Conservation (phyloP, 495 filamentous ascomycete species). For the Staphylotrichum tortipilum region DNA sequence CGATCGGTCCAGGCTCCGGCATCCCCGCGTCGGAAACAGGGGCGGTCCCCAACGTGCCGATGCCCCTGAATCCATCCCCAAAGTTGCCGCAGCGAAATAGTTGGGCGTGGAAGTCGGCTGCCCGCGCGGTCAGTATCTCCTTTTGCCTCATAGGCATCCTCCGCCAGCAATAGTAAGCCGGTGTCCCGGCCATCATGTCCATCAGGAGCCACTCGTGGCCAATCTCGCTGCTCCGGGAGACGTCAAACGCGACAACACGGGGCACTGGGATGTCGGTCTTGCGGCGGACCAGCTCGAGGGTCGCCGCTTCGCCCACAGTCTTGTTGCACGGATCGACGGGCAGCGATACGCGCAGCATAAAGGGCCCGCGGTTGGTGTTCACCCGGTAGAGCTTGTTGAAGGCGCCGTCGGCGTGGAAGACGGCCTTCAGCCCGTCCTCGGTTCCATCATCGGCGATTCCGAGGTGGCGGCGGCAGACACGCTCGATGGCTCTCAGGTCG, state of each 20-base stretch:
- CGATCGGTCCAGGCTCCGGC: slow-evolving; percentile 5
- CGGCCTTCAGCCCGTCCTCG: slow-evolving; percentile 11
- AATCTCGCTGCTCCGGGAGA: slow-evolving; percentile 36
- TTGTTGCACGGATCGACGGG: slow-evolving; percentile 47
- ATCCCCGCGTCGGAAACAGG: not conserved
- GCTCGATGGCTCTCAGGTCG: slow-evolving; percentile 19
- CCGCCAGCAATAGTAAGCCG: slow-evolving; percentile 35
- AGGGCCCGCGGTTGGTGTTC: slow-evolving; percentile 13
- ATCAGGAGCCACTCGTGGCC: slow-evolving; percentile 56
- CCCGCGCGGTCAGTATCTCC: slow-evolving; percentile 25
- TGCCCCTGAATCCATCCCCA: slow-evolving; percentile 24
- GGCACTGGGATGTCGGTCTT: slow-evolving; percentile 47
- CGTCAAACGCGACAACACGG: slow-evolving; percentile 39
- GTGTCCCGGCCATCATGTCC: slow-evolving; percentile 37
- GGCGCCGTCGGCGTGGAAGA: slow-evolving; percentile 20
- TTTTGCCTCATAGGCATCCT: slow-evolving; percentile 30
- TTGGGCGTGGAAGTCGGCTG: slow-evolving; percentile 32
- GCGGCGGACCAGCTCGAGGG: slow-evolving; percentile 37
- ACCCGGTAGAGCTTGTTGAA: slow-evolving; percentile 34
- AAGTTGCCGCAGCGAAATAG: slow-evolving; percentile 20
- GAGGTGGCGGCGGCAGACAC: slow-evolving; percentile 19
- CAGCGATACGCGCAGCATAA: slow-evolving; percentile 45
- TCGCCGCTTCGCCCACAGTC: slow-evolving; percentile 48
- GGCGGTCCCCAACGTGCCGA: slow-evolving; percentile 26
- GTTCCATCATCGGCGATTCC: slow-evolving; percentile 4